Base-by-base conservation (phyloP, 2,329 filamentous ascomycete genomes). In the Curvularia sp. region DNA sequence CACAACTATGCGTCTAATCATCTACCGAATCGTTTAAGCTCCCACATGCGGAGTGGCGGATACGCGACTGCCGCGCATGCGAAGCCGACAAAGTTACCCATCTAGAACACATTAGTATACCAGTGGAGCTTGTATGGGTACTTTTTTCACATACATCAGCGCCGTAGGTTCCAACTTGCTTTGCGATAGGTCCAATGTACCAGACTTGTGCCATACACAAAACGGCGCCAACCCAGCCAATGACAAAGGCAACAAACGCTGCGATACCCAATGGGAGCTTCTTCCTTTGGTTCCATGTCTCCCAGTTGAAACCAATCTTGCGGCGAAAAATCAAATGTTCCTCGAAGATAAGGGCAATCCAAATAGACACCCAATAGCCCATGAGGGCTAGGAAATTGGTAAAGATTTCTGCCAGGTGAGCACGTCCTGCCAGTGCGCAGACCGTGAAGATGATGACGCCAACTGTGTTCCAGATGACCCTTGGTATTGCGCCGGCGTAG, bases 201-300 rank as follows among this genome's bases (percentile, higher is more conserved):
- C 87, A 91, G 3, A 85, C 83, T 77, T 91, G 87, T 21, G 85
- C 85, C 88, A 90, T 90, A 58, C 83, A 87, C 45, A 90, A 71
- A 27, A 91, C 83, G 0, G 86, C 83, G 8, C 87, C 87, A 3
- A 81, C 81, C 87, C 87, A 90, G 3, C 88, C 87, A 13, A 90
- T 68, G 38, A 87, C 72, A 64, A 90, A 90, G 0, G 87, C 83
- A 2, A 80, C 66, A 7, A 88, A 75, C 0, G 87, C 87, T 0
- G 88, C 87, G 58, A 87, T 76, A 0, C 88, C 88, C 13, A 89
- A 55, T 0, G 88, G 88, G 4, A 90, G 77, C 67, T 85, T 85
- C 3, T 78, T 77, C 47, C 80, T 80, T 56, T 86, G 82, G 60
- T 88, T 81, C 87, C 88, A 90, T 3, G 79, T 77, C 15, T 77